phyloP scores from a whole-genome alignment of 768 basidiomycete genomes.

The Pluteus cervinus region DNA sequence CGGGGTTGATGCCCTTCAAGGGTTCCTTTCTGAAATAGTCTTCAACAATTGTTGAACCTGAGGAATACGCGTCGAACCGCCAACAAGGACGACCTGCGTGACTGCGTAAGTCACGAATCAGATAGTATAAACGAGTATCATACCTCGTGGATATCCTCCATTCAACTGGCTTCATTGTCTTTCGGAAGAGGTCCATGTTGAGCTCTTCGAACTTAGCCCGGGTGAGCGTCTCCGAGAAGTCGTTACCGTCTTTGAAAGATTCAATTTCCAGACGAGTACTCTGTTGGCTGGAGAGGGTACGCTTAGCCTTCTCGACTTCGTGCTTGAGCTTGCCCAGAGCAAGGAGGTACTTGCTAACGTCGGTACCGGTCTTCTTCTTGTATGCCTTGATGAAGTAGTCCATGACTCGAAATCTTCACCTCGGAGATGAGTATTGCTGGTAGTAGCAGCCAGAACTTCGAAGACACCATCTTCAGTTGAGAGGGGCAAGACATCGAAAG shows the following conservation, averaged over 20 bases:
- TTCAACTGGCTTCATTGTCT: constrained; percentile 99
- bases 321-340: constrained; percentile 91
- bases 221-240: constrained; percentile 95
- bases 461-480: constrained; percentile 93
- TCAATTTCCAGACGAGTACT: constrained; percentile 92
- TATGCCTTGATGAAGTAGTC: constrained; percentile 85
- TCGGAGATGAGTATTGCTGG: constrained; percentile 92
- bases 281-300: constrained; percentile 89
- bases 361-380: constrained; percentile 90
- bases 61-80: constrained; percentile 98
- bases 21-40: constrained; percentile 98
- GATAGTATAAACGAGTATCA: constrained; percentile 9
- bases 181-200: constrained; percentile 98
- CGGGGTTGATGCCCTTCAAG: constrained; percentile 97
- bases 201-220: constrained; percentile 99
- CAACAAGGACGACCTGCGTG: constrained; percentile 76
- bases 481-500: constrained; percentile 96
- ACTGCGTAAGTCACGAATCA: not conserved
- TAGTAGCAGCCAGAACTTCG: constrained; percentile 81
- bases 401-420: constrained; percentile 96
- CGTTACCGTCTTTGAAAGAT: constrained; percentile 92
- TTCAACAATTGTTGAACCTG: constrained; percentile 98
- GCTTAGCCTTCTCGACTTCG: constrained; percentile 91
- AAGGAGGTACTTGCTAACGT: constrained; percentile 71
- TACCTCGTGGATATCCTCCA: constrained; percentile 92